Percentiles rank a stretch among this genome's conserved stretches.
These are phyloP conservation scores for Geranomyces michiganensis DNA, from an alignment of 192 early-diverging fungal species.

Conservation along the genomic window DNA sequence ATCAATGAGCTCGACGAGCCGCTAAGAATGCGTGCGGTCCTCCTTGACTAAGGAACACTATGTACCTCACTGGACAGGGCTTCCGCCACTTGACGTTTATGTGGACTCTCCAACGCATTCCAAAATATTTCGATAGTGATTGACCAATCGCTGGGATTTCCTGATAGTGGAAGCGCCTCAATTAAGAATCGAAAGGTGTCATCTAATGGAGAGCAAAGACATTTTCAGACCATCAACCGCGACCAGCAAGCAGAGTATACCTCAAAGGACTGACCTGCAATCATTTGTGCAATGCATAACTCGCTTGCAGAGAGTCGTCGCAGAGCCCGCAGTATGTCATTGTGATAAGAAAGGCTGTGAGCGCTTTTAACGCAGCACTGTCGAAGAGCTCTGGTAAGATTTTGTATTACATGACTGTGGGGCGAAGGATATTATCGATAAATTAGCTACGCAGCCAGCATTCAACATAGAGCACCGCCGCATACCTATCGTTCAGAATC, in stretches of 20 bases:
- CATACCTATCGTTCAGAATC: conserved; percentile 21
- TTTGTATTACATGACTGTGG: background rate
- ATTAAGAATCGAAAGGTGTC: background rate
- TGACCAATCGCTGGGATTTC: background rate
- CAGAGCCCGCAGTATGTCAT: conserved; percentile 14
- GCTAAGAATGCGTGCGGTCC: background rate
- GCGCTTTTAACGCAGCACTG: background rate
- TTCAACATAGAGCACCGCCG: background rate
- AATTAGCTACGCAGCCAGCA: too few relatives aligned
- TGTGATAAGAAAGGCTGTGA: background rate
- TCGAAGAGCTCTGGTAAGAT: conserved; percentile 1
- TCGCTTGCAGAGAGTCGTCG: conserved; percentile 19
- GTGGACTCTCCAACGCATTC: conserved; percentile 23
- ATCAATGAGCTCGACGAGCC: background rate
- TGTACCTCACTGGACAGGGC: conserved; percentile 1
- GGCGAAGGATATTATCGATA: background rate
- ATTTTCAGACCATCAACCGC: too few relatives aligned
- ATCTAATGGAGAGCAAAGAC: background rate
- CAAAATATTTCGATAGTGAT: conserved; percentile 27
- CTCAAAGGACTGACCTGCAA: conserved; percentile 13
- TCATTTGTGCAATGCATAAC: conserved; percentile 16
- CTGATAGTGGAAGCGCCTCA: background rate
- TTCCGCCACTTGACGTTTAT: conserved; percentile 7
- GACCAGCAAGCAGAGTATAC: background rate
- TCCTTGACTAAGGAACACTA: background rate